Conservation (phyloP, 2,329 filamentous ascomycete species). For the Ascochyta rabiei region DNA sequence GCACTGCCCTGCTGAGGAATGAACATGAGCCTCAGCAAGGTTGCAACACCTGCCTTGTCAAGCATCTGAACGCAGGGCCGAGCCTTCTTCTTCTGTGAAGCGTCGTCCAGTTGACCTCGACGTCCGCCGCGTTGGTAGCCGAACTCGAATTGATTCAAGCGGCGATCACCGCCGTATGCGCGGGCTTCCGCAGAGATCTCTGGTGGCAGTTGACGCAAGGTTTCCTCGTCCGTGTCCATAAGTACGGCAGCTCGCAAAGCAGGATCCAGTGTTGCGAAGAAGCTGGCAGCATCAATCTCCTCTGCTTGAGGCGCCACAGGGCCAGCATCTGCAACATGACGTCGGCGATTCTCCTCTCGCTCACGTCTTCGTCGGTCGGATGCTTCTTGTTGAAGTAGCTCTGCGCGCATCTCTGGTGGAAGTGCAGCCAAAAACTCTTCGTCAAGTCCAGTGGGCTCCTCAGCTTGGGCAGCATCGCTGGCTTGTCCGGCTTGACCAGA, state of each 20-base stretch:
- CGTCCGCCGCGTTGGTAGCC: conserved; percentile 42
- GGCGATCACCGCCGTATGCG: conserved; percentile 64
- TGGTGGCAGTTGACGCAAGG: conserved; percentile 81
- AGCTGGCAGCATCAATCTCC: conserved; percentile 93
- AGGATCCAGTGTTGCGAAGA: conserved; percentile 87
- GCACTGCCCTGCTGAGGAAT: conserved; percentile 89
- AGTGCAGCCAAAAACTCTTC: conserved; percentile 93
- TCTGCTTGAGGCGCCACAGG: conserved; percentile 54
- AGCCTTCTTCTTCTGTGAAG: conserved; percentile 66
- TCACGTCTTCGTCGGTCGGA: conserved; percentile 87
- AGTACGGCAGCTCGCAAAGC: conserved; percentile 84
- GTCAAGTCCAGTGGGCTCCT: conserved; percentile 83
- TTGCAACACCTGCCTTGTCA: conserved; percentile 93
- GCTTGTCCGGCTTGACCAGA: conserved; percentile 17
- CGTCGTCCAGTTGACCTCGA: conserved; percentile 52
- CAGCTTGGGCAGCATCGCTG: conserved; percentile 52
- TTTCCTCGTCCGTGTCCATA: conserved; percentile 88
- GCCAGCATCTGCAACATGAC: conserved; percentile 59
- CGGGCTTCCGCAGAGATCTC: conserved; percentile 88
- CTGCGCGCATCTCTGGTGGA: conserved; percentile 85
- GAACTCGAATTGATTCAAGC: conserved; percentile 60
- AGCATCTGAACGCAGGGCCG: conserved; percentile 93
- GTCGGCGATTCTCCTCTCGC: conserved; percentile 78
- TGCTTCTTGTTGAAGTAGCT: conserved; percentile 89
- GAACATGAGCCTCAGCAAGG: conserved; percentile 97